Evolutionary conservation across 345 rosid genomes (phyloP), one percentile per base, ranked within the genome.

Genomic region (Citrus reticulata): DNA sequence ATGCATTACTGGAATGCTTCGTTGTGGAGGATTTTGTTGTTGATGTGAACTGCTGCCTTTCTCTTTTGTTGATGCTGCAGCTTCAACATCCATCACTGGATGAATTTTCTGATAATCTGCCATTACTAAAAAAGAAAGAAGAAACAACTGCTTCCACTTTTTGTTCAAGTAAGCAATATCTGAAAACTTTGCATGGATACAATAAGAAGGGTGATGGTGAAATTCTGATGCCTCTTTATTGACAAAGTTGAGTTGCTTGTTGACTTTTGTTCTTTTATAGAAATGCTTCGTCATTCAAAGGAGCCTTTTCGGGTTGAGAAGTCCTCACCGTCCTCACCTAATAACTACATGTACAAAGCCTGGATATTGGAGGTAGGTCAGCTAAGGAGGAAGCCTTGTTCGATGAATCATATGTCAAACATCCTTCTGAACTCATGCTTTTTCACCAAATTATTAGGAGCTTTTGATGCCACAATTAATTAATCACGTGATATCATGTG

Each of bases 251-350:
- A 10, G 58, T 46, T 62, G 60, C 42, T 59, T 78, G 65, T 29
- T 75, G 82, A 73, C 71, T 54, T 72, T 0, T 42, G 60, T 70
- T 54, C 51, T 16, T 8, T 54, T 1, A 34, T 16, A 29, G 8
- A 54, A 17, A 37, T 71, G 65, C 29, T 32, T 69, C 75, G 68
- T 72, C 62, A 42, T 46, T 13, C 29, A 42, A 20, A 63, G 5
- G 7, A 57, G 10, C 1, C 24, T 73, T 69, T 42, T 75, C 6
- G 32, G 69, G 30, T 37, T 55, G 58, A 73, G 68, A 77, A 78
- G 17, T 76, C 81, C 89, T 82, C 64, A 90, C 89, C 91, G 81
- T 82, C 86, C 84, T 76, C 79, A 91, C 90, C 95, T 83, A 85
- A 79, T 66, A 81, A 72, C 70, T 40, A 30, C 79, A 51, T 72